These are phyloP conservation scores for Coemansia sp. DNA, from an alignment of 192 early-diverging fungal species.

Conservation along the genomic window DNA sequence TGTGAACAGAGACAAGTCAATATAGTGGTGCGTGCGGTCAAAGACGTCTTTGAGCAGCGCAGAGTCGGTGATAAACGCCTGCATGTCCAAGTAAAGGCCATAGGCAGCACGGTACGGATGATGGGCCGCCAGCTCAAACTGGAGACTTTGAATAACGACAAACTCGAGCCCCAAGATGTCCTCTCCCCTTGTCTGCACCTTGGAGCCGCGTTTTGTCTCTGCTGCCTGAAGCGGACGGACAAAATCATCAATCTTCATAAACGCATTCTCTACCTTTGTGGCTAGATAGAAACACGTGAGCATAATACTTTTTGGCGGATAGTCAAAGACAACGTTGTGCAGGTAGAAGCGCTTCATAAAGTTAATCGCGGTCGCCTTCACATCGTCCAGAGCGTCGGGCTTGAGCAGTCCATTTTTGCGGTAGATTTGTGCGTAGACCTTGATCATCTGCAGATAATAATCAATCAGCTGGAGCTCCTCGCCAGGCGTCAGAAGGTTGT, in stretches of 20 bases:
- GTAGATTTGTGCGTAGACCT: conserved; percentile 21
- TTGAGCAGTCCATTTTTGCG: conserved; percentile 23
- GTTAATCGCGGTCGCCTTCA: conserved; percentile 74
- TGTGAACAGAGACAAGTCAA: conserved; percentile 65
- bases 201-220: conserved; percentile 40
- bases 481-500: conserved; percentile 41
- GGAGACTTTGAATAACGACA: conserved; percentile 67
- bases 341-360: conserved; percentile 82
- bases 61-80: conserved; percentile 42
- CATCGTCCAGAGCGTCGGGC: conserved; percentile 33
- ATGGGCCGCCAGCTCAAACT: conserved; percentile 73
- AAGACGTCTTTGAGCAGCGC: conserved; percentile 49
- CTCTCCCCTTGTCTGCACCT: conserved; percentile 47
- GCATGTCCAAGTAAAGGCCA: conserved; percentile 75
- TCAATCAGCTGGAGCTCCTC: conserved; percentile 50
- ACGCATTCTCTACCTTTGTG: conserved; percentile 72
- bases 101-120: conserved; percentile 71
- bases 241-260: conserved; percentile 75
- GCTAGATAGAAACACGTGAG: conserved; percentile 75
- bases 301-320: conserved; percentile 77
- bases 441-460: conserved; percentile 44
- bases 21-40: conserved; percentile 56
- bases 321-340: conserved; percentile 78
- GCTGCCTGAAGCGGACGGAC: conserved; percentile 37
- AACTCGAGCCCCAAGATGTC: conserved; percentile 67